Evolutionary conservation across 2,329 filamentous ascomycete genomes (phyloP).

Genomic region (Hortaea sp.): DNA sequence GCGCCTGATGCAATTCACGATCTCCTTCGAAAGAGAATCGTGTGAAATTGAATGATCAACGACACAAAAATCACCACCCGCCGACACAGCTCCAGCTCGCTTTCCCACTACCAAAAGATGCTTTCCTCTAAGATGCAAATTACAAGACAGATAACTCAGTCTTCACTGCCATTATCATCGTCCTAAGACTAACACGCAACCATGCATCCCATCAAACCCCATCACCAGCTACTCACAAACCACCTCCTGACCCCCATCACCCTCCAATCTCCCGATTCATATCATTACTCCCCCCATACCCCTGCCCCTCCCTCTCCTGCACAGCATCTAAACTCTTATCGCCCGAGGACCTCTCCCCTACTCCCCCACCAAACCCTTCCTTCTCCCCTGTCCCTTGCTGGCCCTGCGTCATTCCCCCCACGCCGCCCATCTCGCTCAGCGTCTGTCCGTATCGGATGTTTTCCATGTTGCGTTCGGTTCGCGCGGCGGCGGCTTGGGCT

Average conservation of each 20-base stretch:
- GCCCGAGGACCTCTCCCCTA: slow-evolving; percentile 23
- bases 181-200: too few relatives aligned
- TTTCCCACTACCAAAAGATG: too few relatives aligned
- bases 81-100: too few relatives aligned
- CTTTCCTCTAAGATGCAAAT: too few relatives aligned
- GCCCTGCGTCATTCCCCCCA: slow-evolving; percentile 43
- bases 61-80: too few relatives aligned
- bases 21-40: too few relatives aligned
- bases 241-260: not conserved
- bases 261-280: slow-evolving; percentile 42
- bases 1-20: too few relatives aligned
- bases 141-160: too few relatives aligned
- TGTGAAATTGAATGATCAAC: too few relatives aligned
- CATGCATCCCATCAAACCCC: too few relatives aligned
- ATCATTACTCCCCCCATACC: slow-evolving; percentile 27
- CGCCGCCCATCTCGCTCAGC: slow-evolving; percentile 43
- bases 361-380: slow-evolving; percentile 31
- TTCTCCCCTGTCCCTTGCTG: slow-evolving; percentile 26
- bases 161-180: too few relatives aligned
- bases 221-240: too few relatives aligned
- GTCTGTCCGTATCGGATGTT: slow-evolving; percentile 48
- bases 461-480: slow-evolving; percentile 38
- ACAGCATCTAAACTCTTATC: slow-evolving; percentile 19
- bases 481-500: slow-evolving; percentile 25
- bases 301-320: slow-evolving; percentile 26